Evolutionary conservation across 768 basidiomycete genomes (phyloP).

Genomic region (Rubroboletus satanas): DNA sequence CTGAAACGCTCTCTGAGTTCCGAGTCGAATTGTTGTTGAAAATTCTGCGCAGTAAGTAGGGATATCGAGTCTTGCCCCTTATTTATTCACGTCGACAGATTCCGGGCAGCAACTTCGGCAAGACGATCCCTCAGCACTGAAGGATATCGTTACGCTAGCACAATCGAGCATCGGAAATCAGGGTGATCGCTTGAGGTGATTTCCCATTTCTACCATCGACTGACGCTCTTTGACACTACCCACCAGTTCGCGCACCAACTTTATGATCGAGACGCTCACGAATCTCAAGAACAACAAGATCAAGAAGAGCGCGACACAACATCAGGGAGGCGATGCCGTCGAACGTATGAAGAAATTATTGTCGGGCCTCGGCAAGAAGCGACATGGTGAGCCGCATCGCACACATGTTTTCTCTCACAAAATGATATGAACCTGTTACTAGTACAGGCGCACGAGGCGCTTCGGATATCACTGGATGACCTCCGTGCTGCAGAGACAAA

Average conservation of each 20-base stretch:
- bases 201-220: neutral
- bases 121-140: conserved; percentile 89
- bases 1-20: conserved; percentile 64
- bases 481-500: conserved; percentile 77
- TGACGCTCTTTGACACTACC: neutral
- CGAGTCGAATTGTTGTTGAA: conserved; percentile 85
- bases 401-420: neutral
- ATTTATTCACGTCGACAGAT: conserved; percentile 44
- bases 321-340: conserved; percentile 71
- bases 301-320: conserved; percentile 60
- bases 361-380: conserved; percentile 67
- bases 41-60: conserved; percentile 66
- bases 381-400: conserved; percentile 47
- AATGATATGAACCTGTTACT: conserved; percentile 1
- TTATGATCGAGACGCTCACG: conserved; percentile 92
- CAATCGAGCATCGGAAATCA: conserved; percentile 62
- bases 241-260: conserved; percentile 79
- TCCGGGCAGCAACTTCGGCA: conserved; percentile 89
- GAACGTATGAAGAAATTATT: conserved; percentile 89
- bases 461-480: conserved; percentile 84
- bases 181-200: conserved; percentile 49
- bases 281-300: conserved; percentile 92
- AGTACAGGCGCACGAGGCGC: conserved; percentile 83
- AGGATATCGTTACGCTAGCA: conserved; percentile 84
- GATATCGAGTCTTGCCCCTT: neutral